Evolutionary conservation across 129 eudicot species (phyloP).

Genomic region (Flaveria robusta): DNA sequence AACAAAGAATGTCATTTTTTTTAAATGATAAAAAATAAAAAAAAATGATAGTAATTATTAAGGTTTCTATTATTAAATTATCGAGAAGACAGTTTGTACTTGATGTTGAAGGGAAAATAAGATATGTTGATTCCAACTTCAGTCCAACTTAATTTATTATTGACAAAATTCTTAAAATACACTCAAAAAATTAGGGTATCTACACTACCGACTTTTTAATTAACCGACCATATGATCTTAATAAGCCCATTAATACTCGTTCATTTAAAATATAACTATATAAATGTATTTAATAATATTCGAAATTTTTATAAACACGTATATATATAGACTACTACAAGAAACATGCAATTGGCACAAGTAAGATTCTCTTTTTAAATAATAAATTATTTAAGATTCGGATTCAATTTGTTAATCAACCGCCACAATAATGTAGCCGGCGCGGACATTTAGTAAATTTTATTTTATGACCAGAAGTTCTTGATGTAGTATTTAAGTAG

Average conservation of each 20-base stretch:
- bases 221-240: conserved; percentile 7
- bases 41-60: not conserved
- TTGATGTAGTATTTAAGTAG: conserved; percentile 1
- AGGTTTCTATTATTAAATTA: not conserved
- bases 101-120: conserved; percentile 15
- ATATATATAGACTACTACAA: not conserved
- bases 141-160: conserved; percentile 23
- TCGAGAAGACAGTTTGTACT: conserved; percentile 20
- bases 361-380: conserved; percentile 39
- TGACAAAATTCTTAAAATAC: conserved; percentile 18
- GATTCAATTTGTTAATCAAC: conserved; percentile 41
- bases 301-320: conserved; percentile 2
- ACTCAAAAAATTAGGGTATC: not conserved
- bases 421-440: conserved; percentile 57
- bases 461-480: conserved; percentile 21
- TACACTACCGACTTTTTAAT: conserved; percentile 14
- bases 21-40: not conserved
- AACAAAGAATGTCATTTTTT: not conserved
- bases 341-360: conserved; percentile 35
- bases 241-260: not conserved
- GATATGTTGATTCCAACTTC: conserved; percentile 28
- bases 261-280: not conserved
- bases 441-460: conserved; percentile 16
- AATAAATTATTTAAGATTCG: conserved; percentile 30
- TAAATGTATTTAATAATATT: not conserved